Percentiles rank a stretch among this genome's conserved stretches.
Conservation (phyloP, 495 filamentous ascomycete species). For the Pyronema domesticum region DNA sequence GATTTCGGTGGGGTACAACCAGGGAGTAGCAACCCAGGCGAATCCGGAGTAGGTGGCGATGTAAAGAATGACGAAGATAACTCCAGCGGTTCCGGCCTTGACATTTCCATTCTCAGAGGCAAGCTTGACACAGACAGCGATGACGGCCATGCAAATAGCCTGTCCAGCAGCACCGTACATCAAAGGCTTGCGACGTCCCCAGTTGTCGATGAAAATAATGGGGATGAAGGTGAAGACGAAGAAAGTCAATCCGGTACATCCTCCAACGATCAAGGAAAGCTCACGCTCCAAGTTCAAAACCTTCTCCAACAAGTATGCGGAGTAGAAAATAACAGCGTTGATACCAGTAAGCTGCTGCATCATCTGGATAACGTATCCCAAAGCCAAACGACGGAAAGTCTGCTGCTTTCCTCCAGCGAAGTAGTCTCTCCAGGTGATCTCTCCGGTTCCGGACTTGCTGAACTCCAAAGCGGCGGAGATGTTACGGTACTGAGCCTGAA, state of each 20-base stretch:
- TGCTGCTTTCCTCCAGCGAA: constrained; percentile 20
- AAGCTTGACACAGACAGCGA: constrained; percentile 31
- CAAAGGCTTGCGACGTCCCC: constrained; percentile 42
- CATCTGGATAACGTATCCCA: constrained; percentile 27
- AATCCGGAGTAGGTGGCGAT: constrained; percentile 33
- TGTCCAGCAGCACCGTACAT: constrained; percentile 37
- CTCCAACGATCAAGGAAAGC: constrained; percentile 16
- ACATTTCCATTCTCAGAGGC: constrained; percentile 6
- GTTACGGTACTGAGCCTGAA: constrained; percentile 20
- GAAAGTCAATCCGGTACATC: constrained; percentile 23
- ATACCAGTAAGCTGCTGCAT: constrained; percentile 28
- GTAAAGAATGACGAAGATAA: constrained; percentile 35
- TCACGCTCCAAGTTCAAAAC: constrained; percentile 18
- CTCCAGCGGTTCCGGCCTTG: constrained; percentile 5
- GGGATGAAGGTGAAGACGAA: constrained; percentile 30
- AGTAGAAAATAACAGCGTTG: constrained; percentile 24
- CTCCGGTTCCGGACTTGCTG: constrained; percentile 4
- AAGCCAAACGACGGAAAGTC: constrained; percentile 24
- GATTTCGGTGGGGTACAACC: constrained; percentile 49
- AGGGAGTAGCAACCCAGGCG: constrained; percentile 39
- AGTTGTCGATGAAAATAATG: constrained; percentile 32
- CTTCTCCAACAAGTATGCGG: constrained; percentile 13
- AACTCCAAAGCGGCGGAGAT: constrained; percentile 20
- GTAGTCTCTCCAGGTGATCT: constrained; percentile 9
- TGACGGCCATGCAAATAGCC: constrained; percentile 35